phyloP scores from a whole-genome alignment of 129 eudicot species.

The Helichrysum umbraculigerum region DNA sequence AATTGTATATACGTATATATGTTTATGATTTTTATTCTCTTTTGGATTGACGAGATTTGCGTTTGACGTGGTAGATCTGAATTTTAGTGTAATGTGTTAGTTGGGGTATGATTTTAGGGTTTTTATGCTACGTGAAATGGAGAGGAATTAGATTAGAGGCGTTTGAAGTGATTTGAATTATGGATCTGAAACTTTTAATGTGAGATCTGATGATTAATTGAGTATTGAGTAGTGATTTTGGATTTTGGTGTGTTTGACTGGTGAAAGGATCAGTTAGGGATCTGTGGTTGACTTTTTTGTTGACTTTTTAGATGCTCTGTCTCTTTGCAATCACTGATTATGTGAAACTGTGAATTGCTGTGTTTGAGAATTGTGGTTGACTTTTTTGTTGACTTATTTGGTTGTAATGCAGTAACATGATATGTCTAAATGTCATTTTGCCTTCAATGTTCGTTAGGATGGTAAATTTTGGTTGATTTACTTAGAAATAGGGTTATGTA shows the following conservation, averaged over 20 bases:
- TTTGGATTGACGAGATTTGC: neutral
- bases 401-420: constrained; percentile 11
- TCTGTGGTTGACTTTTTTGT: constrained; percentile 23
- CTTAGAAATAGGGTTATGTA: neutral
- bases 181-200: constrained; percentile 16
- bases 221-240: neutral
- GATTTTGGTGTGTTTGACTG: constrained; percentile 12
- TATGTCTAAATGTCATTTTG: constrained; percentile 11
- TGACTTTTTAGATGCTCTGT: neutral
- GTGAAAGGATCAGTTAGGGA: constrained; percentile 14
- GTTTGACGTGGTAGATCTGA: constrained; percentile 10
- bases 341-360: neutral
- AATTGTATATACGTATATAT: neutral
- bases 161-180: constrained; percentile 13
- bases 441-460: neutral
- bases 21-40: neutral
- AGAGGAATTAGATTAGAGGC: neutral
- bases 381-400: constrained; percentile 21
- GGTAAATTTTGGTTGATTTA: constrained; percentile 2
- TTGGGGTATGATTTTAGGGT: constrained; percentile 11
- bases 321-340: neutral
- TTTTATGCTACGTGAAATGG: constrained; percentile 6
- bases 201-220: neutral
- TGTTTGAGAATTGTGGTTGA: constrained; percentile 23
- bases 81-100: constrained; percentile 1